phyloP scores from a whole-genome alignment of 306 rosid species.

The Rosa rugosa region DNA sequence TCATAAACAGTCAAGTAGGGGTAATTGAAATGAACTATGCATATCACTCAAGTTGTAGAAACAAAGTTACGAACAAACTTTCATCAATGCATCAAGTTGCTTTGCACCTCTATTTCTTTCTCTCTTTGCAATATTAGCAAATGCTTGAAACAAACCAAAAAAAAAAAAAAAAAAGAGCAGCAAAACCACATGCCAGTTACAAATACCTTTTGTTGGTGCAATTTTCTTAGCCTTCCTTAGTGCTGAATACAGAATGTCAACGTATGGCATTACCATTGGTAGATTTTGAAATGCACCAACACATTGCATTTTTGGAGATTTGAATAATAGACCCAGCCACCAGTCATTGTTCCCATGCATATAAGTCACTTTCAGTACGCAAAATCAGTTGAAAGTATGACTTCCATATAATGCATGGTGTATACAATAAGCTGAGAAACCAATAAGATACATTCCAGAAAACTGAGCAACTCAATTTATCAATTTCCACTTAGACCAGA shows the following conservation, averaged over 20 bases:
- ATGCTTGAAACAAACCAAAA: slow-evolving; percentile 46
- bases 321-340: not conserved
- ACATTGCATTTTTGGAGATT: slow-evolving; percentile 41
- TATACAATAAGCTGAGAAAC: no score
- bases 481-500: no score
- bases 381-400: no score
- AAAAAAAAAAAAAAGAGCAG: slow-evolving; percentile 21
- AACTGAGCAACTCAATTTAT: no score
- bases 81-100: slow-evolving; percentile 97
- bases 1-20: no score
- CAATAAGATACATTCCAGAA: no score
- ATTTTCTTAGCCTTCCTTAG: slow-evolving; percentile 70
- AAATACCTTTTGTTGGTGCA: slow-evolving; percentile 76
- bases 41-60: no score
- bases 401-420: no score
- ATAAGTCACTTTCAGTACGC: no score
- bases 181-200: slow-evolving; percentile 23
- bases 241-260: slow-evolving; percentile 81
- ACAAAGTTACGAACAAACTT: slow-evolving; percentile 57
- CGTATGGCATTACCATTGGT: slow-evolving; percentile 90
- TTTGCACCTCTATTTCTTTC: slow-evolving; percentile 95
- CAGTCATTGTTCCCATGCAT: no score
- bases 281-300: slow-evolving; percentile 93
- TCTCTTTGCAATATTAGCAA: slow-evolving; percentile 76
- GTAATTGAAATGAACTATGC: no score